Conservation (phyloP, 2,329 filamentous ascomycete genomes). For the Pseudogymnoascus sp. region DNA sequence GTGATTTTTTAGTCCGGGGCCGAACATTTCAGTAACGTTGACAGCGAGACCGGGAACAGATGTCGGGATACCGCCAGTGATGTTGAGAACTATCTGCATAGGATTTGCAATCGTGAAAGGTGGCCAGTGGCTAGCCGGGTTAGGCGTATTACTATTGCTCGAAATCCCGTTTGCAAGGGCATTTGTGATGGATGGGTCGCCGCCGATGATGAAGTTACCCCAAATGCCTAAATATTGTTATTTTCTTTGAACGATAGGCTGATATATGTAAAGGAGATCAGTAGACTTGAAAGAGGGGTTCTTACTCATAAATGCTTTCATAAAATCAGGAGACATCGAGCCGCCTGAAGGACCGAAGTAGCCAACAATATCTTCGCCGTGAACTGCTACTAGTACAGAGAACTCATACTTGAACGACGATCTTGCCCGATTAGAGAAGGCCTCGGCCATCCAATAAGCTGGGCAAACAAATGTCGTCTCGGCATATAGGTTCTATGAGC, state of each 20-base stretch:
- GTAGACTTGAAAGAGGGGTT: too few species aligned
- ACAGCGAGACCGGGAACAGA: neutral
- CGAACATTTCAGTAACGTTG: constrained; percentile 13
- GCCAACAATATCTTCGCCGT: constrained; percentile 29
- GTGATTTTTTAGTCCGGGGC: constrained; percentile 13
- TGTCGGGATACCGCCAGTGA: constrained; percentile 13
- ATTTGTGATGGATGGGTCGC: constrained; percentile 11
- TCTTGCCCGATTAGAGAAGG: constrained; percentile 30
- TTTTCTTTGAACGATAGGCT: too few species aligned
- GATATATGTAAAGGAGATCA: too few species aligned
- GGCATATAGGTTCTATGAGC: constrained; percentile 36
- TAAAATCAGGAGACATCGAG: constrained; percentile 12
- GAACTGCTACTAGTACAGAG: constrained; percentile 30
- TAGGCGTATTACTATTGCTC: neutral
- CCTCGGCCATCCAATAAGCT: constrained; percentile 44
- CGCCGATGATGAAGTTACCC: constrained; percentile 15
- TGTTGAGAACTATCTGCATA: constrained; percentile 12
- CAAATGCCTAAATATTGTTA: constrained; percentile 11
- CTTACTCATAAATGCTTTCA: neutral
- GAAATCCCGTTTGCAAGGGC: neutral
- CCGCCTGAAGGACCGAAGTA: constrained; percentile 23
- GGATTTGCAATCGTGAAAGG: neutral
- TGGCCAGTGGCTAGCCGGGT: neutral
- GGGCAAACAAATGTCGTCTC: constrained; percentile 48
- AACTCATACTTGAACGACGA: constrained; percentile 39